phyloP scores from a whole-genome alignment of 208 protist genomes.

The Leishmania gerbilli region DNA sequence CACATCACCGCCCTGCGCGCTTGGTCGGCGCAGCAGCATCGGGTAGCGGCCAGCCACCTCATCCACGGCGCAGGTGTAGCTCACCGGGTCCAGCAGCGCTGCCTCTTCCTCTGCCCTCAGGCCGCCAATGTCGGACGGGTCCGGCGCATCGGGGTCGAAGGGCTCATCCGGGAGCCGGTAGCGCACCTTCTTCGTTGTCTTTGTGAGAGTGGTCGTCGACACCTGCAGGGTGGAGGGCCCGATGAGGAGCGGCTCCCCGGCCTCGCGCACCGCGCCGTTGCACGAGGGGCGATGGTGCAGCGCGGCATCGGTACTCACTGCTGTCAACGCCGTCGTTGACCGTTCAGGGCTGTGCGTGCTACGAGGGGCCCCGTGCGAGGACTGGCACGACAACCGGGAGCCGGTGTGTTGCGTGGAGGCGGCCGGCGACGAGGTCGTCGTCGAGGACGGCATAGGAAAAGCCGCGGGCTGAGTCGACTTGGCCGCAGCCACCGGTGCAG shows the following conservation, averaged over 20 bases:
- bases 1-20: slow-evolving; percentile 24
- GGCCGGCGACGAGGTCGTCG: neutral
- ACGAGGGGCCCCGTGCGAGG: neutral
- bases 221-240: slow-evolving; percentile 34
- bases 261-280: slow-evolving; percentile 4
- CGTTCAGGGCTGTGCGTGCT: neutral
- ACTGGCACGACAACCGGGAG: neutral
- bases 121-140: slow-evolving; percentile 34
- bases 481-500: neutral
- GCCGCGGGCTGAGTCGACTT: neutral
- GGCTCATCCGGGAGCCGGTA: slow-evolving; percentile 44
- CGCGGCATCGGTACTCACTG: neutral
- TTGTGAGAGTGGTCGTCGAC: slow-evolving; percentile 63
- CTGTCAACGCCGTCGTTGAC: neutral
- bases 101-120: slow-evolving; percentile 35
- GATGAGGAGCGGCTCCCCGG: neutral
- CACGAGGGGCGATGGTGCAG: slow-evolving; percentile 15
- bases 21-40: slow-evolving; percentile 31
- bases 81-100: slow-evolving; percentile 46
- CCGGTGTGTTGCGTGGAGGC: neutral
- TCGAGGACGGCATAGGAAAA: neutral
- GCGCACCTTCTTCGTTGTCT: slow-evolving; percentile 52
- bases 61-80: slow-evolving; percentile 33
- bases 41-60: slow-evolving; percentile 22
- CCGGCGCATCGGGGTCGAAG: slow-evolving; percentile 41